These are phyloP conservation scores for Boletus vermiculosoides DNA, from an alignment of 768 basidiomycete species.

Conservation along the genomic window DNA sequence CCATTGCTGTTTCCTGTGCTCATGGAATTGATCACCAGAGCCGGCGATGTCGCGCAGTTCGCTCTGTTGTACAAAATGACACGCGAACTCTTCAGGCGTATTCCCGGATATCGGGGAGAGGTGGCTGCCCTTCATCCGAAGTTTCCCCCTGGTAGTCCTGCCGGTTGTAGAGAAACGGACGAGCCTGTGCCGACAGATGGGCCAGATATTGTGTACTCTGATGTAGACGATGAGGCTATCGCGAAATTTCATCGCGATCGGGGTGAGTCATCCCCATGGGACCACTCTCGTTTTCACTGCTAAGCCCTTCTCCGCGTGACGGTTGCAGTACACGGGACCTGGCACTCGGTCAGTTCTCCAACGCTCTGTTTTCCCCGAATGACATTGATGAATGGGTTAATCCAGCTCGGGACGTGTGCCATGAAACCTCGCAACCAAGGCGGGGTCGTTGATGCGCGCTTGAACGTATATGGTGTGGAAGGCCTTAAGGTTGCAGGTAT, in stretches of 20 bases:
- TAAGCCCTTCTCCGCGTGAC: background rate
- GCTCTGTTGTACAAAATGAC: conserved; percentile 54
- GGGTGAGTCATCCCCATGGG: conserved; percentile 1
- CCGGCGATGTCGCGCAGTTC: conserved; percentile 43
- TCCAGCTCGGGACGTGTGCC: conserved; percentile 61
- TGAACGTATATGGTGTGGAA: conserved; percentile 62
- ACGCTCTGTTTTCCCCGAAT: too few species aligned
- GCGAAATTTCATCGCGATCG: conserved; percentile 24
- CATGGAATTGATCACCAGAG: background rate
- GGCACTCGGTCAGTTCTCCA: conserved; percentile 17
- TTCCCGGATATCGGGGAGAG: conserved; percentile 36
- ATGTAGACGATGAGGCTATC: conserved; percentile 35
- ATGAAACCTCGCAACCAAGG: conserved; percentile 61
- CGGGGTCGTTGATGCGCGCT: conserved; percentile 60
- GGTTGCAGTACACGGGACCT: conserved; percentile 4
- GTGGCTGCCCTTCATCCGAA: conserved; percentile 21
- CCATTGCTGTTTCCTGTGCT: background rate
- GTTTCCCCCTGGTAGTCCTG: conserved; percentile 31
- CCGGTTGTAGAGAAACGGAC: conserved; percentile 20
- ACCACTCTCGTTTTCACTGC: too few species aligned
- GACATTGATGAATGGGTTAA: background rate
- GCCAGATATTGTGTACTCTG: conserved; percentile 35
- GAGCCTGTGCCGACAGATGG: conserved; percentile 25
- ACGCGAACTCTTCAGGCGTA: conserved; percentile 55
- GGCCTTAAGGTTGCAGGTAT: conserved; percentile 61